Evolutionary conservation across 1,139 yeast species (phyloP), one percentile per base, ranked within the genome.

Genomic region (Geotrichum bryndzae): DNA sequence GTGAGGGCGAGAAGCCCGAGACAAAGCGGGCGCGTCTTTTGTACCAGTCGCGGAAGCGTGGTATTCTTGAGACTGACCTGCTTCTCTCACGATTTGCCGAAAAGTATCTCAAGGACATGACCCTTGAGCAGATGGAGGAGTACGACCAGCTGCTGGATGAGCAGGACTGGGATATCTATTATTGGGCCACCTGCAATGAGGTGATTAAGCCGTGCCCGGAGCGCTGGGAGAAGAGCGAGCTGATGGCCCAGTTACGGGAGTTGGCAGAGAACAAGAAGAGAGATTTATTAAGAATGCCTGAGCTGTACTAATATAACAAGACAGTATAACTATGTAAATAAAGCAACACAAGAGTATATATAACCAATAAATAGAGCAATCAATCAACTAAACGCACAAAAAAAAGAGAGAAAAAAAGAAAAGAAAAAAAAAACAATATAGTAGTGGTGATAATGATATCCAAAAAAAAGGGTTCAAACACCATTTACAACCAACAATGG

Each of bases 141-240:
- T 94, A 90, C 74, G 98, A 94, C 72, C 74, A 81, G 67, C 77
- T 94, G 63, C 80, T 94, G 72, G 96, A 95, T 73, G 96, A 92
- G 75, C 84, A 94, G 18, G 99, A 94, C 74, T 95, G 99, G 99
- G 99, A 94, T 73, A 92, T 94, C 66, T 95, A 90, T 75, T 94
- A 94, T 77, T 94, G 99, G 98, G 97, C 96, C 29, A 90, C 97
- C 7, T 82, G 83, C 68, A 90, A 90, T 75, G 88, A 80, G 70
- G 85, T 84, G 50, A 84, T 87, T 29, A 88, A 92, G 59, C 96
- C 96, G 18, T 79, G 92, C 67, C 97, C 98, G 6, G 92, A 88
- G 56, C 82, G 82, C 70, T 92, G 97, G 96, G 80, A 85, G 72
- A 72, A 86, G 63, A 84, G 90, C 22, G 77, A 81, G 69, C 77